A percentile compares a stretch with the other conserved stretches of the same genome.
phyloP scores from a whole-genome alignment of 768 basidiomycete species.

The Paxillus involutus region DNA sequence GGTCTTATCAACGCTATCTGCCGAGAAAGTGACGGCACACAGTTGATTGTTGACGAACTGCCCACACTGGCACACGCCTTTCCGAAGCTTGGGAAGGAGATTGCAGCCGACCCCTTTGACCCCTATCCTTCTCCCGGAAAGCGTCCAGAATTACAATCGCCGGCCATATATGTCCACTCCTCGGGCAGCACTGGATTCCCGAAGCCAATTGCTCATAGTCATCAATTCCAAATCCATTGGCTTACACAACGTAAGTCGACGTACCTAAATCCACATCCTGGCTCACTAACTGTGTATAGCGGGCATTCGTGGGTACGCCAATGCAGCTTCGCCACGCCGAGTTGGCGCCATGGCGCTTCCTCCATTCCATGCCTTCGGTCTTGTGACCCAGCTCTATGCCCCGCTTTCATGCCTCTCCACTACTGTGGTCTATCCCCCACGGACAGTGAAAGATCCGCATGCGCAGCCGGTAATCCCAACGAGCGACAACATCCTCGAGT shows the following conservation, averaged over 20 bases:
- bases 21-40: neutral
- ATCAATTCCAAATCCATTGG: constrained; percentile 36
- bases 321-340: constrained; percentile 16
- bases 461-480: constrained; percentile 37
- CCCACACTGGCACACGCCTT: constrained; percentile 31
- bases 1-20: constrained; percentile 11
- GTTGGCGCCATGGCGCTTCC: constrained; percentile 25
- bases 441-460: constrained; percentile 13
- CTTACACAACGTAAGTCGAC: constrained; percentile 31
- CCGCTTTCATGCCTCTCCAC: constrained; percentile 19
- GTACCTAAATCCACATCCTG: neutral
- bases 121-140: constrained; percentile 12
- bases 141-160: constrained; percentile 30
- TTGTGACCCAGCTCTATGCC: constrained; percentile 11
- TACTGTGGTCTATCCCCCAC: constrained; percentile 28
- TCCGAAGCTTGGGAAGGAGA: constrained; percentile 40
- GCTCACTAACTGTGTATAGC: constrained; percentile 3
- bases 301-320: neutral
- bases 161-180: constrained; percentile 46
- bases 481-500: constrained; percentile 39
- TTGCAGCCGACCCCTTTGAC: constrained; percentile 11
- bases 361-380: constrained; percentile 26
- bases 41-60: constrained; percentile 16
- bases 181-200: constrained; percentile 53
- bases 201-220: constrained; percentile 41